phyloP scores from a whole-genome alignment of 352 stramenopile species.

The Phytopythium vexans region DNA sequence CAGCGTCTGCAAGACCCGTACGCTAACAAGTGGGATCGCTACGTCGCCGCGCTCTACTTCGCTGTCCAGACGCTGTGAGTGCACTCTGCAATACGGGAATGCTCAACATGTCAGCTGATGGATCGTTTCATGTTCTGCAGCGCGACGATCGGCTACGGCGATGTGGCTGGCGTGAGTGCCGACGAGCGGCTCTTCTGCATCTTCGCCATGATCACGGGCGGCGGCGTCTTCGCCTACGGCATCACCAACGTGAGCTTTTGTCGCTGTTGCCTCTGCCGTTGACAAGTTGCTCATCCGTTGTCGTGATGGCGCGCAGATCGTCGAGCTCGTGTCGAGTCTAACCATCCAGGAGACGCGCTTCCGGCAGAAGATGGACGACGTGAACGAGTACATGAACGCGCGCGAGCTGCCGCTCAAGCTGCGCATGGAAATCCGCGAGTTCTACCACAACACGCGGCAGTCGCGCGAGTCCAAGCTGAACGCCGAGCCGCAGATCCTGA shows the following conservation, averaged over 20 bases:
- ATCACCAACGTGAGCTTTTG: slow-evolving; percentile 56
- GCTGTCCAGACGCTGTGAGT: slow-evolving; percentile 70
- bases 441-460: slow-evolving; percentile 70
- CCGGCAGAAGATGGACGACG: slow-evolving; percentile 67
- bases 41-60: slow-evolving; percentile 67
- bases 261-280: too few relatives aligned
- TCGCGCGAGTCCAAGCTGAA: slow-evolving; percentile 68
- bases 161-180: slow-evolving; percentile 40
- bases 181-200: slow-evolving; percentile 68
- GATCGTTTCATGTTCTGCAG: slow-evolving; percentile 14
- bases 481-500: slow-evolving; percentile 54
- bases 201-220: slow-evolving; percentile 67
- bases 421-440: slow-evolving; percentile 73
- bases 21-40: slow-evolving; percentile 47
- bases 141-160: slow-evolving; percentile 56
- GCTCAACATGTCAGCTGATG: neutral
- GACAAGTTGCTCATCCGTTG: too few relatives aligned
- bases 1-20: slow-evolving; percentile 31
- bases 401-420: slow-evolving; percentile 61
- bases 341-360: slow-evolving; percentile 64
- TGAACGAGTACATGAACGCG: slow-evolving; percentile 82
- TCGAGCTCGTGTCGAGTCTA: slow-evolving; percentile 68
- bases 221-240: slow-evolving; percentile 72
- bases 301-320: slow-evolving; percentile 27
- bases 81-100: neutral